These are phyloP conservation scores for Scortechinia acanthostroma DNA, from an alignment of 2,329 filamentous ascomycete species.

Conservation along the genomic window DNA sequence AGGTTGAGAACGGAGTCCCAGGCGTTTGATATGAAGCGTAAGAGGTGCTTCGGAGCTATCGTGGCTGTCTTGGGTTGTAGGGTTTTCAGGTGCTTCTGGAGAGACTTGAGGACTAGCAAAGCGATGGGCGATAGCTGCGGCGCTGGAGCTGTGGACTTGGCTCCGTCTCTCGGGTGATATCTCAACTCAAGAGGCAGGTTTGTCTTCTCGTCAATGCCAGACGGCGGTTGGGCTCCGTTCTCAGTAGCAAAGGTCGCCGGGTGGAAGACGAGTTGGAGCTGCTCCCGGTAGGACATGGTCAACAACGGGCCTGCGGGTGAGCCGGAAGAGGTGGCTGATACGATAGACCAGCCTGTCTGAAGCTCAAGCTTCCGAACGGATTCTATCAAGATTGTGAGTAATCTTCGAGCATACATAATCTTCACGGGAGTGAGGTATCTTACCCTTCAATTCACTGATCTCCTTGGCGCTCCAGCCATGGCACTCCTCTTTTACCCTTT, in stretches of 20 bases:
- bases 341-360: constrained; percentile 31
- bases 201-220: constrained; percentile 14
- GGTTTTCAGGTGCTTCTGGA: constrained; percentile 20
- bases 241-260: constrained; percentile 21
- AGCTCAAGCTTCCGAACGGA: constrained; percentile 27
- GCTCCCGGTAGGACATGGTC: constrained; percentile 27
- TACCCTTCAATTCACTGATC: constrained; percentile 51
- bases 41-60: constrained; percentile 22
- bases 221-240: too few species aligned
- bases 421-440: constrained; percentile 9
- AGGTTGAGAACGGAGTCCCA: constrained; percentile 27
- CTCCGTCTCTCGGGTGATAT: constrained; percentile 16
- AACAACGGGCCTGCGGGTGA: constrained; percentile 19
- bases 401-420: too few species aligned
- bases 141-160: constrained; percentile 5
- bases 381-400: constrained; percentile 12
- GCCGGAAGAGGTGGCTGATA: constrained; percentile 19
- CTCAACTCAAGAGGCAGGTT: background rate
- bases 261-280: constrained; percentile 29
- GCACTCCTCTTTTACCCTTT: constrained; percentile 60
- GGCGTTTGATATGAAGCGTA: constrained; percentile 27
- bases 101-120: constrained; percentile 27
- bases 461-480: constrained; percentile 62
- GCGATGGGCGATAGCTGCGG: constrained; percentile 21
- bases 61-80: constrained; percentile 21